These are phyloP conservation scores for Gastrodia elata DNA, from an alignment of 106 monocot genomes.

Conservation along the genomic window DNA sequence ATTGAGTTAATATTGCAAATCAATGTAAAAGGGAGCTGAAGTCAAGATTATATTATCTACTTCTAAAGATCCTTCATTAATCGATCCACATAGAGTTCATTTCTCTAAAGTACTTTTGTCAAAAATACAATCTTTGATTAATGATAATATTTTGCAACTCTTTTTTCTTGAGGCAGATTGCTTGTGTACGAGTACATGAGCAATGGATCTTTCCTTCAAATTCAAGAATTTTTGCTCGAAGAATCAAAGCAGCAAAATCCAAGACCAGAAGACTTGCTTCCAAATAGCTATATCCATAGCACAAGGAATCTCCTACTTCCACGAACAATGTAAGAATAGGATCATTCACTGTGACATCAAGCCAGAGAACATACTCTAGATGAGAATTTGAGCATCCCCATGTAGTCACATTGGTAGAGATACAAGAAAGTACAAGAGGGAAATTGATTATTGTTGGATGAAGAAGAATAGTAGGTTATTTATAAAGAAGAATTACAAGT, in stretches of 20 bases:
- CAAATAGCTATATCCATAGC: constrained; percentile 41
- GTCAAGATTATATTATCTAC: too few relatives aligned
- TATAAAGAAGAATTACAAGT: too few relatives aligned
- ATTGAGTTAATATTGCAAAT: too few relatives aligned
- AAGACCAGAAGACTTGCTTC: constrained; percentile 35
- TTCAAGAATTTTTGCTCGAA: too few relatives aligned
- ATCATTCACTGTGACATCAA: constrained; percentile 72
- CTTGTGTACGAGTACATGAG: constrained; percentile 66
- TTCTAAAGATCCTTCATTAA: too few relatives aligned
- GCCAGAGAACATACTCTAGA: constrained; percentile 61
- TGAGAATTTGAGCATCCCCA: constrained; percentile 33
- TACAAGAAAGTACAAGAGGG: constrained; percentile 59
- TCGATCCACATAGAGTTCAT: too few relatives aligned
- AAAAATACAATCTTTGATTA: not conserved
- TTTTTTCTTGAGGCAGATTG: constrained; percentile 13
- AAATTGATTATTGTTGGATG: too few relatives aligned
- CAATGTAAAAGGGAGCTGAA: too few relatives aligned
- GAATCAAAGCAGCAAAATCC: constrained; percentile 2
- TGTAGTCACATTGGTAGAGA: constrained; percentile 52
- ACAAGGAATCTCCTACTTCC: constrained; percentile 51
- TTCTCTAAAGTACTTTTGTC: too few relatives aligned
- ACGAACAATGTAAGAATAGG: constrained; percentile 55
- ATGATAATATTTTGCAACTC: not conserved
- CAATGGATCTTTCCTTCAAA: constrained; percentile 37
- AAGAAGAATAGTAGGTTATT: too few relatives aligned